A percentile compares a stretch with the other conserved stretches of the same genome.
Conservation (phyloP, 257 asterid genomes). For the Przewalskia tangutica region DNA sequence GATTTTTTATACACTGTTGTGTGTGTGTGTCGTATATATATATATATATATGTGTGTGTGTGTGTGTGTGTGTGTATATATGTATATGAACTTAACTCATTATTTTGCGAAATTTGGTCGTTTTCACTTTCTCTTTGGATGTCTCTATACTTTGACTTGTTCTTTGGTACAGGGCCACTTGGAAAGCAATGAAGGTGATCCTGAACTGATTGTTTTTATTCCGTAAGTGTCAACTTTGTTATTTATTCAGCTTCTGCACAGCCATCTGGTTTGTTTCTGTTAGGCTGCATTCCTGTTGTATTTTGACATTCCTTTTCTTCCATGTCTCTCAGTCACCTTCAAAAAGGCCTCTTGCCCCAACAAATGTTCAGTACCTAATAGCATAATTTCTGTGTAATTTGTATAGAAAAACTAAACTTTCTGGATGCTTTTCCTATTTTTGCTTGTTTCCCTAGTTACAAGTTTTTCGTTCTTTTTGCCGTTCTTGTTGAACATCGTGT, state of each 20-base stretch:
- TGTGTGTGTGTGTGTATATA: neutral
- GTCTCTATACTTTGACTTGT: neutral
- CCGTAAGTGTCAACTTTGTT: slow-evolving; percentile 54
- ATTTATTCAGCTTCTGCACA: neutral
- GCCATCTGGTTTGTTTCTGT: neutral
- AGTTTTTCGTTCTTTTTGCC: neutral
- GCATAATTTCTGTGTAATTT: neutral
- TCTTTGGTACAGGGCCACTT: slow-evolving; percentile 53
- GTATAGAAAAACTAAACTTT: neutral
- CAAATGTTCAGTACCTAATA: neutral
- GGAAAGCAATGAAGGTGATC: slow-evolving; percentile 98
- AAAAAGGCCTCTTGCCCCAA: neutral
- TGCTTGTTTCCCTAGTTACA: neutral
- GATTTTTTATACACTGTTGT: neutral
- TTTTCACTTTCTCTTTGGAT: neutral
- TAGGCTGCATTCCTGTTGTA: neutral
- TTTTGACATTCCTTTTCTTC: neutral
- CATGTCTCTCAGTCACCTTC: neutral
- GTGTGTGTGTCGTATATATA: neutral
- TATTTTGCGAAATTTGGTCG: neutral
- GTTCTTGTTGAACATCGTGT: neutral
- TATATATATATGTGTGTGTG: too few species aligned
- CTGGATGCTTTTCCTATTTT: neutral
- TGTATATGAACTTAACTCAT: neutral
- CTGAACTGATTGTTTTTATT: slow-evolving; percentile 86